Evolutionary conservation across 2,329 filamentous ascomycete genomes (phyloP).

Genomic region (Pseudomassariella vexata): DNA sequence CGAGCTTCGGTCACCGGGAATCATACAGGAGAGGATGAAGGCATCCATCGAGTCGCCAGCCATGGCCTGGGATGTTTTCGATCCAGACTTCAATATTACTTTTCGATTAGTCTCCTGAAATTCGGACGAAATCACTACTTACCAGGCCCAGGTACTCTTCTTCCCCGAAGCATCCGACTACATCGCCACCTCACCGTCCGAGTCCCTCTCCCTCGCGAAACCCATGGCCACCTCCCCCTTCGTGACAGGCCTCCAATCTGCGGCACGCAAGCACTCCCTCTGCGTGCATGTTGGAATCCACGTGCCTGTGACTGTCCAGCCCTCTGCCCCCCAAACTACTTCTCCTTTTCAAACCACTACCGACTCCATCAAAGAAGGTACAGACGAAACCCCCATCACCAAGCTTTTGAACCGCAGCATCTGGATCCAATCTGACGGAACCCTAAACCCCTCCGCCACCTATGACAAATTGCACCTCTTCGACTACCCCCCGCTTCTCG

Average conservation of each 20-base stretch:
- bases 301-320: constrained; percentile 51
- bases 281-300: constrained; percentile 86
- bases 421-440: constrained; percentile 41
- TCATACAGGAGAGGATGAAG: too few relatives aligned
- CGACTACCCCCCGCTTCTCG: constrained; percentile 53
- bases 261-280: constrained; percentile 57
- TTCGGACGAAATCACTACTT: constrained; percentile 10
- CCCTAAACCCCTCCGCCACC: constrained; percentile 30
- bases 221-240: constrained; percentile 64
- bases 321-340: constrained; percentile 7
- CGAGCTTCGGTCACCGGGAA: too few relatives aligned
- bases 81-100: neutral
- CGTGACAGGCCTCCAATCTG: constrained; percentile 65
- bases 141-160: constrained; percentile 61
- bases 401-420: constrained; percentile 48
- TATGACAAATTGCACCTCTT: constrained; percentile 95
- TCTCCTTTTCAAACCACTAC: constrained; percentile 2
- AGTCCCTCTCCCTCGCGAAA: constrained; percentile 66
- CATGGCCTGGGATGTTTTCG: too few relatives aligned
- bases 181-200: constrained; percentile 62
- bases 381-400: too few relatives aligned
- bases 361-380: neutral
- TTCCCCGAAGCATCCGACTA: constrained; percentile 91
- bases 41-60: too few relatives aligned
- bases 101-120: too few relatives aligned